phyloP scores from a whole-genome alignment of 1,284 basidiomycete species.

The Pseudozyma thailandica region DNA sequence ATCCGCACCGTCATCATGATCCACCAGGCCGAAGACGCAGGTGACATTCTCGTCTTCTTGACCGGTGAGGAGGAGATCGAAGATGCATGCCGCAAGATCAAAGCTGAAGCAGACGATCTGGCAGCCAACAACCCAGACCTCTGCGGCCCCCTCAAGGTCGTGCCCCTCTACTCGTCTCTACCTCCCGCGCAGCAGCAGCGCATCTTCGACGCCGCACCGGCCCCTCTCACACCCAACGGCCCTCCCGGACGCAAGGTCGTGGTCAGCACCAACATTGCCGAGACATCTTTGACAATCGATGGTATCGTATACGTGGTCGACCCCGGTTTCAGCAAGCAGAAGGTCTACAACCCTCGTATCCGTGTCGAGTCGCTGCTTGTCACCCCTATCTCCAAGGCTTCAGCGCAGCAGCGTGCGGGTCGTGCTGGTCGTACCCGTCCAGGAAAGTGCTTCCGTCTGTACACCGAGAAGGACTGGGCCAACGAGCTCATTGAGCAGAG shows the following conservation, averaged over 20 bases:
- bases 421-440: constrained; percentile 94
- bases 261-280: constrained; percentile 95
- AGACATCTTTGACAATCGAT: constrained; percentile 97
- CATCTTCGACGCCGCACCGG: constrained; percentile 89
- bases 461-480: constrained; percentile 97
- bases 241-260: constrained; percentile 93
- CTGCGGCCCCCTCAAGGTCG: constrained; percentile 80
- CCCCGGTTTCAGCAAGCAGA: constrained; percentile 96
- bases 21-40: constrained; percentile 91
- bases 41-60: constrained; percentile 92
- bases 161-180: constrained; percentile 92
- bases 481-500: constrained; percentile 87
- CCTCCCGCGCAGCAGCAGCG: constrained; percentile 92
- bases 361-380: constrained; percentile 94
- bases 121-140: constrained; percentile 62
- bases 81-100: constrained; percentile 93
- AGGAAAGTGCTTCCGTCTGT: constrained; percentile 96
- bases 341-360: constrained; percentile 95
- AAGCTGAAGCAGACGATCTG: constrained; percentile 74
- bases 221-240: constrained; percentile 74
- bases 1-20: constrained; percentile 98
- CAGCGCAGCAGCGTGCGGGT: constrained; percentile 93
- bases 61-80: constrained; percentile 99
- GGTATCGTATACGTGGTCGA: constrained; percentile 99
- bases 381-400: constrained; percentile 94